Percentiles rank a stretch among this genome's conserved stretches.
phyloP scores from a whole-genome alignment of 2,329 filamentous ascomycete species.

The Aspergillus jensenii region DNA sequence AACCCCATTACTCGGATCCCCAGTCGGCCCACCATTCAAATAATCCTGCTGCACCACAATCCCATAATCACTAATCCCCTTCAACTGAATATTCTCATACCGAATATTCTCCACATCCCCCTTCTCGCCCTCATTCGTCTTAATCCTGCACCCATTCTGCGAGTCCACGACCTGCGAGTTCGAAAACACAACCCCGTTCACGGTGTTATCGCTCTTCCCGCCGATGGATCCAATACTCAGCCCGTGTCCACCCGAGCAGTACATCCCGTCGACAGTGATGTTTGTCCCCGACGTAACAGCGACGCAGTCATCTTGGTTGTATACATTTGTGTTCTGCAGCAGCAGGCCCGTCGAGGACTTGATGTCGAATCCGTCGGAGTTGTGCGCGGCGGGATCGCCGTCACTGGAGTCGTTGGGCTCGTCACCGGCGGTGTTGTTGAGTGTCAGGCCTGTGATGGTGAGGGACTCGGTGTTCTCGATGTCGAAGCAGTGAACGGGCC shows the following conservation, averaged over 20 bases:
- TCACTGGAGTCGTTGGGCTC: conserved; percentile 33
- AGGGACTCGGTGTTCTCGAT: conserved; percentile 35
- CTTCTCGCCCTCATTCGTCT: conserved; percentile 41
- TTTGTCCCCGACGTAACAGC: conserved; percentile 31
- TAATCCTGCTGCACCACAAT: conserved; percentile 56
- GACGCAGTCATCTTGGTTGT: conserved; percentile 44
- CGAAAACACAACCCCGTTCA: conserved; percentile 52
- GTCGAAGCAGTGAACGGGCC: conserved; percentile 42
- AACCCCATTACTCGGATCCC: conserved; percentile 40
- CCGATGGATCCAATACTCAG: conserved; percentile 42
- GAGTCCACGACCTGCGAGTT: conserved; percentile 51
- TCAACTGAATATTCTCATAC: conserved; percentile 49
- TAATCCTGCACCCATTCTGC: conserved; percentile 41
- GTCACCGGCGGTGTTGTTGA: conserved; percentile 43
- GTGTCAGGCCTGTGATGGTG: conserved; percentile 36
- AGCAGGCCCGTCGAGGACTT: conserved; percentile 49
- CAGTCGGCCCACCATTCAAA: conserved; percentile 47
- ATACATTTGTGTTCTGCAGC: conserved; percentile 44
- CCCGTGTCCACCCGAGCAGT: conserved; percentile 42
- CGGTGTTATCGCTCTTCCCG: conserved; percentile 52
- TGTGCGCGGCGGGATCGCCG: conserved; percentile 38
- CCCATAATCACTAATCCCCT: conserved; percentile 49
- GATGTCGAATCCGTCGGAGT: conserved; percentile 53
- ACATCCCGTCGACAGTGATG: conserved; percentile 24
- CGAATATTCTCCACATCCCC: conserved; percentile 43